A percentile compares a stretch with the other conserved stretches of the same genome.
Evolutionary conservation across 805 yeast genomes (phyloP).

Genomic region (Cyberlindnera maritima): DNA sequence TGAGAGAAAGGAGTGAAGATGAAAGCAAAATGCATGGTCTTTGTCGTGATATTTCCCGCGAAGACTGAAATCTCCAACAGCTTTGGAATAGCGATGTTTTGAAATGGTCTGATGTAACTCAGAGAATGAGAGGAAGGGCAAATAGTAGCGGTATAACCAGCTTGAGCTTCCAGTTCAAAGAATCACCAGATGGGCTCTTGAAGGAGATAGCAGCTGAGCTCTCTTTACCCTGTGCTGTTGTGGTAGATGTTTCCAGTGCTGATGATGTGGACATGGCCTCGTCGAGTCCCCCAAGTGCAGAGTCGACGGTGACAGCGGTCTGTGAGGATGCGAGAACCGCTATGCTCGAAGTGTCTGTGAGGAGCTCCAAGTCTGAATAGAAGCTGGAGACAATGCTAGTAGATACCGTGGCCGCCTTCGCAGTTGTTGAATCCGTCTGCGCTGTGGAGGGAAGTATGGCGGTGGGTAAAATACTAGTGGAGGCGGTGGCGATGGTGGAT

Average conservation of each 20-base stretch:
- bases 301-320: background rate
- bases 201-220: constrained; percentile 12
- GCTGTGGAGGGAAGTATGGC: constrained; percentile 7
- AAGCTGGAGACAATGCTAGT: constrained; percentile 16
- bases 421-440: constrained; percentile 2
- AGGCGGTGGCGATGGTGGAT: background rate
- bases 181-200: background rate
- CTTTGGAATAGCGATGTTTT: no score
- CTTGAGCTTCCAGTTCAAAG: constrained; percentile 13
- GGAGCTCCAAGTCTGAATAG: constrained; percentile 20
- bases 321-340: constrained; percentile 12
- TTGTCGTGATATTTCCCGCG: no score
- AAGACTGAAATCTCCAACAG: no score
- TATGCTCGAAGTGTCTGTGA: constrained; percentile 21
- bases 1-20: background rate
- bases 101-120: background rate
- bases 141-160: constrained; percentile 14
- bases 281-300: constrained; percentile 1
- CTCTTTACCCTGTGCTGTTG: constrained; percentile 3
- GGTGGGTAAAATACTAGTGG: constrained; percentile 9
- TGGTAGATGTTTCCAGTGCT: background rate
- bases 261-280: constrained; percentile 1
- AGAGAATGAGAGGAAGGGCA: constrained; percentile 12
- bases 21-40: background rate
- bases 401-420: background rate